Base-by-base conservation (phyloP, 2,329 filamentous ascomycete genomes). In the Coniochaeta ligniaria region DNA sequence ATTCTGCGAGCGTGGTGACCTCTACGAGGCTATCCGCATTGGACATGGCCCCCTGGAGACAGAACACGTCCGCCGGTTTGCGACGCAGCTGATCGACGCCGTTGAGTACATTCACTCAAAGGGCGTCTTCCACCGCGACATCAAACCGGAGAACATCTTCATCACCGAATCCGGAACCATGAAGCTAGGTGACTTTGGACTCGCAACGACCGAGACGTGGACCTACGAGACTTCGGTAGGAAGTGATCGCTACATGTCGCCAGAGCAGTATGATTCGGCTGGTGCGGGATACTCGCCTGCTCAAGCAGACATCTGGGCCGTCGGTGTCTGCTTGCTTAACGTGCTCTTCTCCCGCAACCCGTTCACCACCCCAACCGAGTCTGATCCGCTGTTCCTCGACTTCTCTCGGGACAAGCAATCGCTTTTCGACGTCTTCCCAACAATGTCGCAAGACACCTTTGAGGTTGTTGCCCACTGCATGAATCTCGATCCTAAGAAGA, bases 91-190 rank as follows among this genome's bases (percentile, higher is more conserved):
- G 36, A 85, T 99, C 59, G 88, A 91, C 72, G 91, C 94, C 58
- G 90, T 99, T 57, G 87, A 91, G 64, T 93, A 92, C 75, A 92
- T 96, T 76, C 95, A 99, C 75, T 83, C 84, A 64, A 93, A 93
- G 74, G 93, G 92, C 65, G 85, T 98, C 71, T 97, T 92, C 74
- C 95, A 99, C 73, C 91, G 95, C 63, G 95, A 99, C 75, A 97
- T 99, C 84, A 99, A 99, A 80, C 95, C 95, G 0, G 95, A 99
- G 82, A 99, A 99, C 80, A 96, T 99, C 75, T 98, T 99, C 74
- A 82, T 99, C 65, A 90, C 88, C 62, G 85, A 93, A 63, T 85
- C 89, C 66, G 94, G 94, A 59, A 83, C 88, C 43, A 90, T 98
- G 90, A 99, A 99, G 79, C 86, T 99, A 38, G 95, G 95, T 70